Conservation (phyloP, 148 eudicot genomes). For the Spergularia marina region DNA sequence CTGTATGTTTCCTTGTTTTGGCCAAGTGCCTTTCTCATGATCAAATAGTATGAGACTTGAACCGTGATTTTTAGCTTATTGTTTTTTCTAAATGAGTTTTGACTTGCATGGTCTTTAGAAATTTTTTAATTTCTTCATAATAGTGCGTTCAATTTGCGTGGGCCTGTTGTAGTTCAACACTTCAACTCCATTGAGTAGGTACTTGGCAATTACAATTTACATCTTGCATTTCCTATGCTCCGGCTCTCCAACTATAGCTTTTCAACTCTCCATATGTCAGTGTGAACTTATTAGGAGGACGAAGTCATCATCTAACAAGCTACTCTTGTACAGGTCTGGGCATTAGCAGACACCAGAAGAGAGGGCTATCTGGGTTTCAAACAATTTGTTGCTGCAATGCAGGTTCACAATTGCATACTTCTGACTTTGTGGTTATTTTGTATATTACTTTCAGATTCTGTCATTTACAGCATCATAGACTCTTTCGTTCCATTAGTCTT, state of each 20-base stretch:
- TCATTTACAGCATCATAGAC: not conserved
- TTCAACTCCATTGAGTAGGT: not conserved
- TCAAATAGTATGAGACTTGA: not conserved
- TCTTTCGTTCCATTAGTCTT: not conserved
- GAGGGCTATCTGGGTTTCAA: constrained; percentile 72
- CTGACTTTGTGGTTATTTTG: constrained; percentile 1
- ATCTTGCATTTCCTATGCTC: not conserved
- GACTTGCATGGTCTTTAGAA: not conserved
- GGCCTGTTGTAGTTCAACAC: not conserved
- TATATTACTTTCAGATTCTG: not conserved
- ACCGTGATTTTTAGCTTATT: too few relatives aligned
- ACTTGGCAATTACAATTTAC: not conserved
- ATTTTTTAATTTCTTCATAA: not conserved
- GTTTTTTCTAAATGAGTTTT: not conserved
- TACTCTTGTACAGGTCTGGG: constrained; percentile 60
- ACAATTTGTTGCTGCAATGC: constrained; percentile 86
- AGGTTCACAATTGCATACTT: constrained; percentile 37
- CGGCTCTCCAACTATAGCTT: not conserved
- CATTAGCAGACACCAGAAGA: constrained; percentile 69
- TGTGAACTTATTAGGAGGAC: not conserved
- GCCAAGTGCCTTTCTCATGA: not conserved
- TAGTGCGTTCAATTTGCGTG: not conserved
- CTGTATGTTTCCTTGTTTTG: not conserved
- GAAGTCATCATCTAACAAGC: not conserved
- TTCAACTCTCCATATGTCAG: not conserved